phyloP scores from a whole-genome alignment of 495 filamentous ascomycete species.

The Aspergillus panamensis region DNA sequence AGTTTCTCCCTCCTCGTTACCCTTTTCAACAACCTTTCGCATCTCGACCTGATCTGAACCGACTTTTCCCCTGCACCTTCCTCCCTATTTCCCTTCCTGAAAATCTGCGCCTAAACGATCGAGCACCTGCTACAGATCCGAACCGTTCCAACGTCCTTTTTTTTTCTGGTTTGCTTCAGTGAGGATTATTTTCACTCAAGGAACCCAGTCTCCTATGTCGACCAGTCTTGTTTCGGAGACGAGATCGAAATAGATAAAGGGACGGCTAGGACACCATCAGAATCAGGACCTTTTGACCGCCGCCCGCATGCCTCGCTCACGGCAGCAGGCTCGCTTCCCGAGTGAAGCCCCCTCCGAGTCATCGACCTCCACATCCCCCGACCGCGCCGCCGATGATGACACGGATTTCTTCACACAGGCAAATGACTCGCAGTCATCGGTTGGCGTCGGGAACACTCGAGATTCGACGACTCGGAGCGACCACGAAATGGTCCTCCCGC shows the following conservation, averaged over 20 bases:
- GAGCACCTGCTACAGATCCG: background rate
- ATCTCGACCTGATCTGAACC: background rate
- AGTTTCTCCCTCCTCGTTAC: background rate
- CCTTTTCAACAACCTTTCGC: background rate
- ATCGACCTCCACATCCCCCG: slow-evolving; percentile 80
- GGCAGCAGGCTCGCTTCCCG: slow-evolving; percentile 39
- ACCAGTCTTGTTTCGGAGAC: slow-evolving; percentile 2
- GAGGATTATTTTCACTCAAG: background rate
- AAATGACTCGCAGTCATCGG: slow-evolving; percentile 88
- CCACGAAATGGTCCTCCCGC: slow-evolving; percentile 54
- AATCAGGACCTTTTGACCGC: background rate
- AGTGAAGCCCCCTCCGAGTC: slow-evolving; percentile 54
- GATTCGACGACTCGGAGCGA: slow-evolving; percentile 63
- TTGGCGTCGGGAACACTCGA: slow-evolving; percentile 71
- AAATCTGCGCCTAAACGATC: background rate
- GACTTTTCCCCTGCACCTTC: background rate
- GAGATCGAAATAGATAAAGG: slow-evolving; percentile 7
- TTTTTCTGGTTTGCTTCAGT: background rate
- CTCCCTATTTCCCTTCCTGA: background rate
- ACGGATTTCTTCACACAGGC: slow-evolving; percentile 84
- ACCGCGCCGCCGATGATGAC: slow-evolving; percentile 80
- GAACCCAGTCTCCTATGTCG: slow-evolving; percentile 10
- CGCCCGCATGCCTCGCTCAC: slow-evolving; percentile 38
- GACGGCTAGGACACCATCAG: slow-evolving; percentile 6
- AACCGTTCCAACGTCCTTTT: background rate